Base-by-base conservation (phyloP, 805 yeast genomes). In the Pichia gijzeniarum region DNA sequence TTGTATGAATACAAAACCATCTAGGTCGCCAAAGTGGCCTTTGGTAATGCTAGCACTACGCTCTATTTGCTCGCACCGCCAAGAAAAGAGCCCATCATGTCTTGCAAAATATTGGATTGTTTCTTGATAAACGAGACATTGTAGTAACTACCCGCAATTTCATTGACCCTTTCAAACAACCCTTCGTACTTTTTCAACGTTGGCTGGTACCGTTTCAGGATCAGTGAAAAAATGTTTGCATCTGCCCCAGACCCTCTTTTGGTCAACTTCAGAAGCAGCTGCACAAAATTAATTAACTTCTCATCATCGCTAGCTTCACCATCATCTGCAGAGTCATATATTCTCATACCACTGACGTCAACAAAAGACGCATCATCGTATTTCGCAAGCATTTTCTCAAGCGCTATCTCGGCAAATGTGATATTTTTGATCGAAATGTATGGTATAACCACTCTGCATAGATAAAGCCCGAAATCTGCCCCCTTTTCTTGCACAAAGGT, bases 41-140 rank as follows among this genome's bases (percentile, higher is more conserved):
- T n/a, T n/a, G n/a, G n/a, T n/a, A n/a, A n/a, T n/a, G n/a, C 30
- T 27, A 8, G 30, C 30, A 27, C 30, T 12, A 27, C 30, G 12
- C 12, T 8, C 8, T 27, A 27, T 27, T 27, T 27, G 8, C 8
- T 27, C 30, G 12, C 30, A 8, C 8, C 76, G 27, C 76, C 76
- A 40, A 82, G 61, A 35, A 83, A 63, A 22, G 84, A 80, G 18
- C 84, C 76, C 95, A 93, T 86, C 72, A 91, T 69, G 53, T 79
- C 82, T 62, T 79, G 84, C 52, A 85, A 61, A 55, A 81, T 62
- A 56, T 82, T 82, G 2, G 65, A 65, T 50, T 74, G 80, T 43
- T 71, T 73, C 41, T 69, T 76, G 14, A 77, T 71, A 16, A 62
- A 52, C 9, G 61, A 48, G 20, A 58, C 57, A 21, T 52, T 50